Evolutionary conservation across 352 stramenopile genomes (phyloP), one percentile per base, ranked within the genome.

Genomic region (Elongisporangium undulatum): DNA sequence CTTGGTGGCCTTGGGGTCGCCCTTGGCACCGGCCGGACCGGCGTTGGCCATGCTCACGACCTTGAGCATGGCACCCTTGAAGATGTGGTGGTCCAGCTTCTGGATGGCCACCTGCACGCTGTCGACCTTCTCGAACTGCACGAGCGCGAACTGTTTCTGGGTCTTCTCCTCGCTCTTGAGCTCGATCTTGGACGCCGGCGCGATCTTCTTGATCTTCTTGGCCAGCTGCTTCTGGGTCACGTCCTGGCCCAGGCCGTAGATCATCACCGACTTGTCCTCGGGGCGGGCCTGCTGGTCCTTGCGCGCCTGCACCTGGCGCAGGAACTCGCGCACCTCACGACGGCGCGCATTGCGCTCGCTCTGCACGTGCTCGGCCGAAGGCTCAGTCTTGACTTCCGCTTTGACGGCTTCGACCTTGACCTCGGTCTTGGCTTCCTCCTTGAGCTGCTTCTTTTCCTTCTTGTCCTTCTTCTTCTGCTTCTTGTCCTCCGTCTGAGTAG

Each of bases 31-130:
- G 34, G 49, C 49, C 39, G 39, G n/a, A 50, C 45, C 51, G 34
- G 71, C 63, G 17, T 73, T 69, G 38, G 68, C 51, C 39, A 80
- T 65, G 45, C 66, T 72, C 56, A 82, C 75, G 15, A 87, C 85
- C 55, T 79, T 74, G n/a, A 94, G 73, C 62, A 74, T 82, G 20
- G 71, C 71, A 4, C 85, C 85, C 65, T 94, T 94, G 54, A 94
- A 92, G 51, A 92, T 85, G 62, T 94, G 85, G 55, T 82, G 64
- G 59, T 94, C 82, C n/a, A 94, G 69, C 69, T 92, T 94, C 19
- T 70, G 56, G 24, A 94, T 70, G 17, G 79, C 82, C 16, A 69
- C 38, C 23, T 69, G 61, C 24, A 77, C 85, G 57, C 87, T 77
- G 34, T 74, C 73, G 26, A 81, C 61, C 22, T 69, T 73, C 51